Evolutionary conservation across 2,329 filamentous ascomycete genomes (phyloP).

Genomic region (Claviceps maximensis): DNA sequence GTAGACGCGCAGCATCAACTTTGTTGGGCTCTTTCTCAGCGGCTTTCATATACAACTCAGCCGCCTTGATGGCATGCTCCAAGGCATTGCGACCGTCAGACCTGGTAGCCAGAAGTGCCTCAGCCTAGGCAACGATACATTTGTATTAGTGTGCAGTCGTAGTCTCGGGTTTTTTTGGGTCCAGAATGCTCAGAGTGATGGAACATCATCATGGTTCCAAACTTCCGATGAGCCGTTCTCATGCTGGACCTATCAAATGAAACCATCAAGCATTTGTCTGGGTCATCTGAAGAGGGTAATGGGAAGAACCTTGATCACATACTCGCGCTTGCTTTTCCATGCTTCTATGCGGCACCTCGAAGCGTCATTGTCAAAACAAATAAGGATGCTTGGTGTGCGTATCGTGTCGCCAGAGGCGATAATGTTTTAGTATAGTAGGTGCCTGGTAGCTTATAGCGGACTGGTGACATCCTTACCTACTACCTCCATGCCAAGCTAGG

Average conservation of each 20-base stretch:
- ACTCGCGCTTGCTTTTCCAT: not conserved
- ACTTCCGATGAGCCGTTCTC: not conserved
- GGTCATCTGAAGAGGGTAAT: not conserved
- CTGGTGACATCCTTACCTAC: not conserved
- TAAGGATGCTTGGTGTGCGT: not conserved
- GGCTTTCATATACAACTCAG: slow-evolving; percentile 72
- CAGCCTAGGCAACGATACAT: slow-evolving; percentile 16
- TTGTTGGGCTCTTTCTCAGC: slow-evolving; percentile 45
- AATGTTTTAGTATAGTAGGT: not conserved
- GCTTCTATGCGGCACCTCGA: not conserved
- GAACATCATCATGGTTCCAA: not conserved
- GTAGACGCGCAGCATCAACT: slow-evolving; percentile 53
- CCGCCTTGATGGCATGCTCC: slow-evolving; percentile 60
- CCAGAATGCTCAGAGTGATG: not conserved
- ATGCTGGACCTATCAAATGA: not conserved
- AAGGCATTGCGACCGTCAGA: slow-evolving; percentile 45
- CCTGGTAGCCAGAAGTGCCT: slow-evolving; percentile 23
- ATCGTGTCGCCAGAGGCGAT: not conserved
- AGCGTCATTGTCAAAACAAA: not conserved
- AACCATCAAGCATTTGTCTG: not conserved
- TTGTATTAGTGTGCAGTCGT: not conserved
- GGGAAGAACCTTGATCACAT: not conserved
- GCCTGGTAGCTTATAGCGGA: not conserved
- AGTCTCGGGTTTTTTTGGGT: not conserved
- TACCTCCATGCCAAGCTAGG: too few species aligned